Conservation (phyloP, 805 yeast genomes). For the Candida methanosorbosa region DNA sequence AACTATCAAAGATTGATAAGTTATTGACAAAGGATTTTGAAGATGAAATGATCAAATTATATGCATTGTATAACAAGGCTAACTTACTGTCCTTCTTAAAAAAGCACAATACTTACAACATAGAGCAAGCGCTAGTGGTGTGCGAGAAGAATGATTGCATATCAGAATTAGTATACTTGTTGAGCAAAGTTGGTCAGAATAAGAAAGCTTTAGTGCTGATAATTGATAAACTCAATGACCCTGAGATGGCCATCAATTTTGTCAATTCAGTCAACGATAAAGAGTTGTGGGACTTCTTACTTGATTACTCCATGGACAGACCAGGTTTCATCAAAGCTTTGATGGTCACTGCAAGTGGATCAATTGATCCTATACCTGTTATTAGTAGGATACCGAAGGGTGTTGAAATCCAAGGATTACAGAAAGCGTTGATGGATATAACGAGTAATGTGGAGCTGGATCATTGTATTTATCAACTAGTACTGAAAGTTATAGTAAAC, state of each 20-base stretch:
- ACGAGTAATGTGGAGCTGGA: constrained; percentile 54
- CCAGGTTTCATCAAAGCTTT: constrained; percentile 74
- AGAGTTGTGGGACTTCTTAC: constrained; percentile 74
- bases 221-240: constrained; percentile 69
- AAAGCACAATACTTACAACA: constrained; percentile 52
- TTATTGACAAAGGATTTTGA: constrained; percentile 49
- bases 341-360: constrained; percentile 58
- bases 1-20: constrained; percentile 48
- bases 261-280: constrained; percentile 58
- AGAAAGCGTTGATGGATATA: constrained; percentile 50
- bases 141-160: constrained; percentile 47
- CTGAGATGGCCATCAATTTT: constrained; percentile 72
- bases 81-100: constrained; percentile 55
- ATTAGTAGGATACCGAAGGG: constrained; percentile 54
- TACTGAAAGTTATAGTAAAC: constrained; percentile 42
- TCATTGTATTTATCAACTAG: constrained; percentile 43
- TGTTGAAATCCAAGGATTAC: constrained; percentile 57
- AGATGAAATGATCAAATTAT: constrained; percentile 52
- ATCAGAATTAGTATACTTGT: constrained; percentile 71
- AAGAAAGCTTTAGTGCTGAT: constrained; percentile 69
- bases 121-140: constrained; percentile 58
- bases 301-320: constrained; percentile 59
- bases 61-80: constrained; percentile 49
- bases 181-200: constrained; percentile 78
- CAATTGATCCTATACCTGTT: constrained; percentile 61